Base-by-base conservation (phyloP, 192 early-diverging fungal species). In the Spizellomyces sp. region DNA sequence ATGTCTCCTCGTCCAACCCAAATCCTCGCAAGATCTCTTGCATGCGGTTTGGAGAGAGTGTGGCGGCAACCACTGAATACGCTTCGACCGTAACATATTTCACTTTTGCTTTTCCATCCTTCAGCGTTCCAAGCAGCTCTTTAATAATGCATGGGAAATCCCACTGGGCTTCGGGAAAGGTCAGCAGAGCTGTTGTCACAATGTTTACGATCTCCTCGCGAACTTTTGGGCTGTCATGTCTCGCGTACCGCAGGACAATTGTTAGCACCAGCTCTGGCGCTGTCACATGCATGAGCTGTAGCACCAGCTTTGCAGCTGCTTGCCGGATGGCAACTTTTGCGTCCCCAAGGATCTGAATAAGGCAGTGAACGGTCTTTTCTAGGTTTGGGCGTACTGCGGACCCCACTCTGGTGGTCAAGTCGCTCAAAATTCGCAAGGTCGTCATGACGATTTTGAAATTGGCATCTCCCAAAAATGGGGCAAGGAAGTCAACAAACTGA, bases 371-470 rank as follows among this genome's bases (percentile, higher is more conserved):
- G n/a, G 62, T 36, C 17, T 36, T 14, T 8, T 7, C 43, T 9
- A 77, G 64, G 57, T 48, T 9, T 9, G 65, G 76, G 12, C 44
- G 42, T 14, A 72, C 60, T 19, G 22, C 57, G 17, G 45, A 44
- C 9, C 62, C 67, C 17, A 62, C 19, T 62, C 69, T 69, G 0
- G 55, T 27, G 1, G 69, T 21, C 27, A 73, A 4, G 36, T 75
- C 66, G 41, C 71, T 54, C 15, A 78, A 57, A 14, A 61, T 58
- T n/a, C 67, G 71, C 27, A 74, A 61, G 12, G 76, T 60, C 12
- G 72, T 75, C 42, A 78, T 67, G 9, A 66, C 65, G 21, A 78
- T 74, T 9, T 60, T 78, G 62, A 78, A 78, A 50, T 78, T 70
- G 9, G n/a, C 36, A 61, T 78, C 76, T 9, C 21, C 50, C 12